Evolutionary conservation across 768 basidiomycete genomes (phyloP).

Genomic region (Boletus vermiculosoides): DNA sequence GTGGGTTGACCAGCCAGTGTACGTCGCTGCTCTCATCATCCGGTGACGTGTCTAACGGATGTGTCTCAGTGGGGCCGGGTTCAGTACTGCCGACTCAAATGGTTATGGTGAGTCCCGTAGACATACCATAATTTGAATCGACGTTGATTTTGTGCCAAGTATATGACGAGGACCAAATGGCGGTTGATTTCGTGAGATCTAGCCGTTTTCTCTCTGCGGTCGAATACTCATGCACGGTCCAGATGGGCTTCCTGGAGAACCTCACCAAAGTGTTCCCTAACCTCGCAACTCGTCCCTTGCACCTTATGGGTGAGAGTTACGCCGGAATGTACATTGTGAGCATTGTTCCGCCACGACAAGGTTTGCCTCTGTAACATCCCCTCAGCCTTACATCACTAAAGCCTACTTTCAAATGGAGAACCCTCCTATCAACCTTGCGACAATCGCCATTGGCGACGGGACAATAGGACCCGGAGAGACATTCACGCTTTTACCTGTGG

Average conservation of each 20-base stretch:
- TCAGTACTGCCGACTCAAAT: constrained; percentile 57
- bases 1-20: constrained; percentile 75
- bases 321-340: constrained; percentile 69
- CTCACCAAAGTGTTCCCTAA: constrained; percentile 74
- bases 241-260: constrained; percentile 74
- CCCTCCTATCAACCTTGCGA: constrained; percentile 66
- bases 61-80: constrained; percentile 52
- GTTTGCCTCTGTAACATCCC: not conserved
- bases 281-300: constrained; percentile 62
- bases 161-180: constrained; percentile 65
- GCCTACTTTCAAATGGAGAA: constrained; percentile 60
- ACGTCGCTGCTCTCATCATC: constrained; percentile 13
- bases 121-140: not conserved
- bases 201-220: not conserved
- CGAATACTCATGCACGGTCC: constrained; percentile 1
- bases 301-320: constrained; percentile 74
- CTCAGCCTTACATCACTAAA: constrained; percentile 73
- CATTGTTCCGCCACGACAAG: not conserved
- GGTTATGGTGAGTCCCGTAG: constrained; percentile 52
- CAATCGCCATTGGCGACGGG: constrained; percentile 72
- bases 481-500: constrained; percentile 55
- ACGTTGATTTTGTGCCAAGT: constrained; percentile 34
- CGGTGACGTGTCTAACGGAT: constrained; percentile 1
- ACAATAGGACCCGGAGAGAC: constrained; percentile 51
- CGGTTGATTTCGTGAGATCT: constrained; percentile 44